A percentile compares a stretch with the other conserved stretches of the same genome.
These are phyloP conservation scores for Aristolochia contorta DNA, from an alignment of 164 flowering plant species.

Conservation along the genomic window DNA sequence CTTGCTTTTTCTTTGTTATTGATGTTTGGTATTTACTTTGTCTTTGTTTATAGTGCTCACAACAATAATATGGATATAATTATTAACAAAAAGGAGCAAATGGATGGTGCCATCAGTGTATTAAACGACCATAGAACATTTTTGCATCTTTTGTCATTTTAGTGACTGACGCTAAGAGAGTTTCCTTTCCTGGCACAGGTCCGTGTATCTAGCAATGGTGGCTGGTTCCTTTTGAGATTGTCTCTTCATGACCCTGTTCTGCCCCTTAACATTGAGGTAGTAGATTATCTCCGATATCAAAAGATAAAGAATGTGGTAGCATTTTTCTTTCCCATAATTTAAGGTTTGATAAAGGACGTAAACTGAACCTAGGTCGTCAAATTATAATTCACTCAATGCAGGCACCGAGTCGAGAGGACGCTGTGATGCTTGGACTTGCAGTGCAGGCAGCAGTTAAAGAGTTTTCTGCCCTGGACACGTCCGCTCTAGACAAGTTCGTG, in stretches of 20 bases:
- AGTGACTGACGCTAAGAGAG: no score
- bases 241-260: slow-evolving; percentile 98
- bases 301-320: no score
- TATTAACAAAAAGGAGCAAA: no score
- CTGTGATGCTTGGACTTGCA: slow-evolving; percentile 64
- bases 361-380: neutral
- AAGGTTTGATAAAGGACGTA: neutral
- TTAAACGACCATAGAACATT: no score
- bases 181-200: slow-evolving; percentile 31
- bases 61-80: no score
- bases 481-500: slow-evolving; percentile 59
- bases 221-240: slow-evolving; percentile 95
- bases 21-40: no score
- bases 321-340: neutral
- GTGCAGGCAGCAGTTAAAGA: slow-evolving; percentile 64
- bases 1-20: no score
- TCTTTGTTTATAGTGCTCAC: no score
- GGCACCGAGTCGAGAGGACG: slow-evolving; percentile 75
- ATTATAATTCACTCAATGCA: slow-evolving; percentile 11
- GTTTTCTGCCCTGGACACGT: slow-evolving; percentile 67
- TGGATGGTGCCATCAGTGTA: no score
- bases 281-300: neutral
- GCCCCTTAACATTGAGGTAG: slow-evolving; percentile 93
- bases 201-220: slow-evolving; percentile 83
- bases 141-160: no score